Base-by-base conservation (phyloP, 257 asterid genomes). In the Nicotiana undulata region DNA sequence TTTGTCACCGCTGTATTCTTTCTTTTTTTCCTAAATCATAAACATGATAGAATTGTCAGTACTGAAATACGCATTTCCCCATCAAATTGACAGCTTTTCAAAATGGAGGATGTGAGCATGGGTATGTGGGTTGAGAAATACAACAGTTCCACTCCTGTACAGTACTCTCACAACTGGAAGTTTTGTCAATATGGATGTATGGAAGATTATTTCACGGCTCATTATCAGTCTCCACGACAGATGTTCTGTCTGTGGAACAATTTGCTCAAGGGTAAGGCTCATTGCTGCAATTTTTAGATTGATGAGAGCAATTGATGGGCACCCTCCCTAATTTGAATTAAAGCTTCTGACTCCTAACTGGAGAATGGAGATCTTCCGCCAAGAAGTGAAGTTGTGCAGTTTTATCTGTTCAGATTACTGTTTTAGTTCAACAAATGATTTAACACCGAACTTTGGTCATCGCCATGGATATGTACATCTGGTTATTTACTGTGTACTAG, bases 31-130 rank as follows among this genome's bases (percentile, higher is more conserved):
- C 3, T 32, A 22, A 60, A 56, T 46, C 72, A 34, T n/a, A 7
- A 63, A 40, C 40, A 46, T 16, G 4, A 4, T 22, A 4, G 4
- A 79, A 34, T 7, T 24, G 31, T 60, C n/a, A 56, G 7, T 22
- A 5, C 58, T 70, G 77, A 70, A 68, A 18, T 29, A 31, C 16
- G 37, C 63, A 28, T 53, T 80, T 18, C 55, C 37, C 68, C 76
- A 37, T 55, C 65, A 52, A 28, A 34, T 22, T 49, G 26, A 16
- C 97, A 95, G 98, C 85, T 92, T 67, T 94, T 95, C 85, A 95
- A 92, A 85, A 93, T 95, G 99, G 99, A 95, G 89, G 99, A 95
- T 46, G 99, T 95, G 83, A 95, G 99, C 90, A 94, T 95, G 98
- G 99, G 99, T 81, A 92, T 94, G 98, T 93, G 98, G 99, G 97